A percentile compares a stretch with the other conserved stretches of the same genome.
Evolutionary conservation across 306 rosid genomes (phyloP).

Genomic region (Cucumis melo): DNA sequence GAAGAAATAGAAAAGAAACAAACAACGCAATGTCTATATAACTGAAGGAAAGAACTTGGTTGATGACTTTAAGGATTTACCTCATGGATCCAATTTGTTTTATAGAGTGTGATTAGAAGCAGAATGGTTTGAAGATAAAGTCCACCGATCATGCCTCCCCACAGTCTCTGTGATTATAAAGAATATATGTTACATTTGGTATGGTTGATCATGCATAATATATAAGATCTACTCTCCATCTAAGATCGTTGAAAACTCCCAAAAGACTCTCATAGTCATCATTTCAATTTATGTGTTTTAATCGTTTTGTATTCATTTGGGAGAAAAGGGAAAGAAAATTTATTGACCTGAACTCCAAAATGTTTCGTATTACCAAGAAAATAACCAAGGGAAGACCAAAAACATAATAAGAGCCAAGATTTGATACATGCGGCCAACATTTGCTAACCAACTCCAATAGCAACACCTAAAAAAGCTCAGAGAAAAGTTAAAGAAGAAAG

Average conservation of each 20-base stretch:
- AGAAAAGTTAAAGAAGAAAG: too few relatives aligned
- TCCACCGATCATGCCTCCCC: constrained; percentile 60
- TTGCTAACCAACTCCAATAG: too few relatives aligned
- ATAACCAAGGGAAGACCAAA: too few relatives aligned
- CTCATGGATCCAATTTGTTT: constrained; percentile 51
- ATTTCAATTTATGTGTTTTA: neutral
- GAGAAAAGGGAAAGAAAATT: neutral
- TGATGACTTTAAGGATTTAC: constrained; percentile 3
- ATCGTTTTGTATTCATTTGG: neutral
- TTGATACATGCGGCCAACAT: too few relatives aligned
- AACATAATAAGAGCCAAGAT: too few relatives aligned
- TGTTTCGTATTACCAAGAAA: constrained; percentile 24
- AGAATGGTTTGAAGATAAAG: constrained; percentile 37
- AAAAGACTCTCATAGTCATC: neutral
- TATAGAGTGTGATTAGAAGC: too few relatives aligned
- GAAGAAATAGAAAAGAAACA: neutral
- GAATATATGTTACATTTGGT: neutral
- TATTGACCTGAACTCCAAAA: constrained; percentile 54
- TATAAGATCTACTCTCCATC: neutral
- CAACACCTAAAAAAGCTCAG: too few relatives aligned
- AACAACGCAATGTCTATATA: neutral
- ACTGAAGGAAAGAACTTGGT: neutral
- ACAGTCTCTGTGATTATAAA: constrained; percentile 27
- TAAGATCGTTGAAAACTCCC: too few relatives aligned
- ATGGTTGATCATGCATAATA: neutral